Evolutionary conservation across 2,329 filamentous ascomycete genomes (phyloP).

Genomic region (Pezicula neosporulosa): DNA sequence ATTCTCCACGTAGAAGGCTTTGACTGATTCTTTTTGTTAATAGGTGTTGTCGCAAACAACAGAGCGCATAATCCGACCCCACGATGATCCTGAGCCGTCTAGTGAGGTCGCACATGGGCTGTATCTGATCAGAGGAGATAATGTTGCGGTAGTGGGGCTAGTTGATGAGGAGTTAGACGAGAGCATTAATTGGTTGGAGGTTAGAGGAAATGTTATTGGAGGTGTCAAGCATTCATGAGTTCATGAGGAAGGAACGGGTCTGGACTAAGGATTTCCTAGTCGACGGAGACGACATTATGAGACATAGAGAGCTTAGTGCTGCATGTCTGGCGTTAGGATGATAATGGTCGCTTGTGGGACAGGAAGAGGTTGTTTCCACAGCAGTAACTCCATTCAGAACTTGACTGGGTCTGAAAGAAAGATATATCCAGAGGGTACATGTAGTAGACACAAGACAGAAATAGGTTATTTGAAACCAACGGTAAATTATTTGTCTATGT

Average conservation of each 20-base stretch:
- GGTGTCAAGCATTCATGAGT: slow-evolving; percentile 70
- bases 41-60: slow-evolving; percentile 77
- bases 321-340: slow-evolving; percentile 29
- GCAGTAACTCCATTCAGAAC: too few species aligned
- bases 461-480: too few species aligned
- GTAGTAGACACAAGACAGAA: too few species aligned
- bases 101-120: slow-evolving; percentile 79
- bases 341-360: background rate
- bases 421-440: too few species aligned
- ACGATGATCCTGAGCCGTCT: slow-evolving; percentile 78
- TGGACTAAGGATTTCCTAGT: slow-evolving; percentile 1
- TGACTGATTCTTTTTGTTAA: slow-evolving; percentile 3
- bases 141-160: slow-evolving; percentile 84
- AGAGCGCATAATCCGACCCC: slow-evolving; percentile 85
- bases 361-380: too few species aligned
- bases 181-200: slow-evolving; percentile 90
- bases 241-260: background rate
- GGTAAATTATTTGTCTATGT: too few species aligned
- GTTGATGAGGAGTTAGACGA: slow-evolving; percentile 87
- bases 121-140: slow-evolving; percentile 91
- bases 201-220: slow-evolving; percentile 79
- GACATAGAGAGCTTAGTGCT: slow-evolving; percentile 9
- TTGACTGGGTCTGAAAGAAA: too few species aligned
- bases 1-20: background rate
- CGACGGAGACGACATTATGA: background rate